Evolutionary conservation across 352 stramenopile genomes (phyloP).

Genomic region (Phytophthora citrophthora): DNA sequence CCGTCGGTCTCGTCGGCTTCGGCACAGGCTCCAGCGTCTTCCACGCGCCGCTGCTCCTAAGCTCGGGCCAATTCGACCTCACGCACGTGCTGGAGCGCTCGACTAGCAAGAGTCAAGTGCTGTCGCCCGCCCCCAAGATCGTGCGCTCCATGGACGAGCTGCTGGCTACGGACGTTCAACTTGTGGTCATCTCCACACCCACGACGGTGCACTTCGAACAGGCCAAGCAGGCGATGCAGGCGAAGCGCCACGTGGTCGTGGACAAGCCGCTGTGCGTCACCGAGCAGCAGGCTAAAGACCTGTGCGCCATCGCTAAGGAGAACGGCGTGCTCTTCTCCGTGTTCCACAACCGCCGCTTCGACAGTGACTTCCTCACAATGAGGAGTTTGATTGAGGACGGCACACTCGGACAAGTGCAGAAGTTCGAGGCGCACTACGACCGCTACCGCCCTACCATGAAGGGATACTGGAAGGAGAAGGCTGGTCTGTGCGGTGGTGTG

Average conservation of each 20-base stretch:
- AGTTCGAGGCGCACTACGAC: conserved; percentile 74
- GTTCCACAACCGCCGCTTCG: conserved; percentile 82
- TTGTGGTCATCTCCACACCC: conserved; percentile 79
- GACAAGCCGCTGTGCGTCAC: conserved; percentile 80
- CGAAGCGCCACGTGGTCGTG: conserved; percentile 79
- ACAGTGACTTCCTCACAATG: conserved; percentile 80
- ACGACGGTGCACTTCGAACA: conserved; percentile 80
- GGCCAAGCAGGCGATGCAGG: conserved; percentile 68
- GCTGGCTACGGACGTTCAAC: conserved; percentile 58
- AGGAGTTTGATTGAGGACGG: conserved; percentile 50
- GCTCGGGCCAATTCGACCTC: conserved; percentile 64
- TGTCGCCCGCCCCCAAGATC: conserved; percentile 55
- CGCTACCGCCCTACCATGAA: conserved; percentile 74
- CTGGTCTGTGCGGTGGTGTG: conserved; percentile 57
- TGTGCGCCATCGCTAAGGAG: conserved; percentile 49
- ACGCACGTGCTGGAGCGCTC: conserved; percentile 82
- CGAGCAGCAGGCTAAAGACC: conserved; percentile 53
- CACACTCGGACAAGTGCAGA: conserved; percentile 55
- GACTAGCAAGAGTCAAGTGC: conserved; percentile 59
- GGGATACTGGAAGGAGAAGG: conserved; percentile 82
- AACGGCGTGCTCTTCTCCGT: conserved; percentile 73
- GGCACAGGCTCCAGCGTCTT: conserved; percentile 76
- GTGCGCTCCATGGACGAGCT: conserved; percentile 79
- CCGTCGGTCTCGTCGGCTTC: conserved; percentile 75
- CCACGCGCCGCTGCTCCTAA: conserved; percentile 73